Evolutionary conservation across 2,329 filamentous ascomycete species (phyloP), one percentile per base, ranked within the genome.

Genomic region (Aspergillus pseudotamarii): DNA sequence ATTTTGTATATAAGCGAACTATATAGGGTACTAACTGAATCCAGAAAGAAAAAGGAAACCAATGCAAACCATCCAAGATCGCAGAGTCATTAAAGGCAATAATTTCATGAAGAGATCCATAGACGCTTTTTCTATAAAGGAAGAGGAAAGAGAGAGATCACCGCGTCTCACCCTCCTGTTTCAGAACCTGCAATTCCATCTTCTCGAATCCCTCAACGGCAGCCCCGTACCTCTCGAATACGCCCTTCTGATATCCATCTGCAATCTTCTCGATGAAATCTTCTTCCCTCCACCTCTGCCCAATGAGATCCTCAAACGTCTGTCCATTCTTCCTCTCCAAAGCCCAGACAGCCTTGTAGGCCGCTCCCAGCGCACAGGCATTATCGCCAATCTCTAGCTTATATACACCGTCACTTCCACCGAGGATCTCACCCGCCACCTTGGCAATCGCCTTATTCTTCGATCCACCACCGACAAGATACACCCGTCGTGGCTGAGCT

Each of bases 331-430:
- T 77, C 55, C 91, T 82, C 82, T 95, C 93, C 60, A 93, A 83
- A 1, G 91, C 93, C 95, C 95, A 99, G 0, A 96, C 89, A 16
- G 95, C 94, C 81, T 98, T 98, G 80, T 98, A 97, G 30, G 94
- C 94, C 8, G 93, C 93, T 16, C 95, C 95, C 16, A 98, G 81
- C 12, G 94, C 95, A 79, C 95, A 99, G 3, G 95, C 94, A 80
- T 96, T 97, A 30, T 94, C 93, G 30, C 95, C 94, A 6, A 98
- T 93, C 74, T 98, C 94, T 16, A 99, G 87, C 79, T 91, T 91
- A 81, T 93, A 99, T 30, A 98, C 92, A 28, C 95, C 95, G 66
- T 98, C 95, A 2, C 85, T 86, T 38, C 92, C 92, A 58, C 95
- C 95, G 2, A 99, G 86, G 3, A 98, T 93, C 72, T 97, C 89